Evolutionary conservation across 2,329 filamentous ascomycete genomes (phyloP).

Genomic region (Chrysoporthe puriensis): DNA sequence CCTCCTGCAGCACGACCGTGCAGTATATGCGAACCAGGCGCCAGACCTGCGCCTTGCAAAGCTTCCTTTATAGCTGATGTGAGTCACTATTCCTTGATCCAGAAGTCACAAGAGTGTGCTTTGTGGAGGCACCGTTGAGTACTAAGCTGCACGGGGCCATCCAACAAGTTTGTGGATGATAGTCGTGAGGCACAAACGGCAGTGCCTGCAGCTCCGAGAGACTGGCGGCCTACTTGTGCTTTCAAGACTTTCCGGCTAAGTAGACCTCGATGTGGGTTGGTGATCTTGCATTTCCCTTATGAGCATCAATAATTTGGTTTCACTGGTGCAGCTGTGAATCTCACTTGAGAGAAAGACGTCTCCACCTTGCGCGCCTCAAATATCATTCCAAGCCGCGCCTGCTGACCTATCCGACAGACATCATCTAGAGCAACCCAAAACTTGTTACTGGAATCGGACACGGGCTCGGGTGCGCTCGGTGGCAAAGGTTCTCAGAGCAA

Average conservation of each 20-base stretch:
- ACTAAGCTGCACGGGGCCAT: neutral
- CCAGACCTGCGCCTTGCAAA: neutral
- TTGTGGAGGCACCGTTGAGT: neutral
- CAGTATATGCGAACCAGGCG: neutral
- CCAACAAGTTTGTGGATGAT: neutral
- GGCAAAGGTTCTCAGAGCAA: neutral
- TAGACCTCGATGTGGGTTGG: neutral
- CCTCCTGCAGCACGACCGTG: neutral
- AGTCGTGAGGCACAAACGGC: neutral
- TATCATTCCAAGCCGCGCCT: too few relatives aligned
- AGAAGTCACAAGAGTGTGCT: neutral
- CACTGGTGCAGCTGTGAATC: neutral
- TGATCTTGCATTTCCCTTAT: neutral
- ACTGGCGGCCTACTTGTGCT: neutral
- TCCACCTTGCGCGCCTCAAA: neutral
- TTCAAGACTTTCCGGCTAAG: neutral
- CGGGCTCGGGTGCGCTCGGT: neutral
- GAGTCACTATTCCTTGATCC: neutral
- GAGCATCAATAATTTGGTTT: neutral
- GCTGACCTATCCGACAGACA: neutral
- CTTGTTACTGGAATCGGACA: neutral
- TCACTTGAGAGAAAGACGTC: neutral
- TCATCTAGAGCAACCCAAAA: neutral
- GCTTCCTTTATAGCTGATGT: neutral
- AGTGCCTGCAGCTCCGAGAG: neutral